These are phyloP conservation scores for Saccharomycopsis oosterbeekiorum DNA, from an alignment of 805 yeast species.

Conservation along the genomic window DNA sequence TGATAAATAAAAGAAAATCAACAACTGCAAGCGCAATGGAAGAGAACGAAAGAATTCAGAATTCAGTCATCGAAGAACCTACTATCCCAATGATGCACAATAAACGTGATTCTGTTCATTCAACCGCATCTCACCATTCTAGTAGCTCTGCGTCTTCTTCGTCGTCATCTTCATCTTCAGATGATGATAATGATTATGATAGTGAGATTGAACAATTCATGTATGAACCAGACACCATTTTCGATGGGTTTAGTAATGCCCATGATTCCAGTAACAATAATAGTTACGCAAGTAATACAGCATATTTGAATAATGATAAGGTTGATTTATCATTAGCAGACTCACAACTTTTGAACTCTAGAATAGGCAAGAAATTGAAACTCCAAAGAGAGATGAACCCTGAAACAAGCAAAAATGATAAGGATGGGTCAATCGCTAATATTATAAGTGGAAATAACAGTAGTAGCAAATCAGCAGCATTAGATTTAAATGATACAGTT, in stretches of 20 bases:
- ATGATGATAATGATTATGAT: background rate
- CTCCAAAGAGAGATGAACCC: constrained; percentile 9
- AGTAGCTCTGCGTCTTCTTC: background rate
- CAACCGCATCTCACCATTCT: background rate
- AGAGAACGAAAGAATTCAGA: background rate
- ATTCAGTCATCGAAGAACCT: background rate
- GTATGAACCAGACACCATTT: background rate
- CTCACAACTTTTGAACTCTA: constrained; percentile 2
- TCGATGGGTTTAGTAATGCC: background rate
- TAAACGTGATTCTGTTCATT: background rate
- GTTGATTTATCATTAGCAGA: background rate
- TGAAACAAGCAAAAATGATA: background rate
- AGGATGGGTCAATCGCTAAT: background rate
- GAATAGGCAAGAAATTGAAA: constrained; percentile 10
- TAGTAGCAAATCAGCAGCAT: background rate
- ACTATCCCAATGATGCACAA: background rate
- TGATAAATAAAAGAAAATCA: background rate
- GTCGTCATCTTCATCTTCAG: background rate
- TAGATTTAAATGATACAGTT: background rate
- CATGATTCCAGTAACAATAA: background rate
- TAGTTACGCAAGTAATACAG: background rate
- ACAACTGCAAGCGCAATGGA: background rate
- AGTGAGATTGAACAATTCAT: background rate
- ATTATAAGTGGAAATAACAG: background rate
- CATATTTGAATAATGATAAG: background rate